Base-by-base conservation (phyloP, 108 stramenopile genomes). In the Cyclotella distinguenda region DNA sequence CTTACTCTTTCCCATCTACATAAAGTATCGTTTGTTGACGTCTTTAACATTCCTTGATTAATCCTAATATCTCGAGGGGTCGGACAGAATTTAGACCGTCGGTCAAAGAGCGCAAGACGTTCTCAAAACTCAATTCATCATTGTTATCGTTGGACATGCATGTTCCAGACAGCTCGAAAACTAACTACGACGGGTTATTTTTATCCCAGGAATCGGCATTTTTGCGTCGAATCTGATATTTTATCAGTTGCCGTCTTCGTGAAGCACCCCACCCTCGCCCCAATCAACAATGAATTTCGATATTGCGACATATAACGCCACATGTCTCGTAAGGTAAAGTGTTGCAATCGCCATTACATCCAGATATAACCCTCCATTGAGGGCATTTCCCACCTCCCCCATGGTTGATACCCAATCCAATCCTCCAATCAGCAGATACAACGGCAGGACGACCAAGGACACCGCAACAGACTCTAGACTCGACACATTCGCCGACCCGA, bases 381-480 rank as follows among this genome's bases (percentile, higher is more conserved):
- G 40, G 10, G 81, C 48, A 45, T 22, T 50, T 6, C 65, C 77
- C 43, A 83, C 52, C 6, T 85, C 77, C 13, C 68, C 62, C n/a
- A 87, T 46, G 31, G 85, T 82, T 12, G 80, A 78, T 7, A 91
- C 68, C 87, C 90, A 91, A 75, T 91, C 90, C 27, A 91, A 72
- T n/a, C 82, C 90, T n/a, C 87, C 87, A 21, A 91, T 44, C 11
- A 72, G 19, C 11, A 91, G 31, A 40, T 88, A 91, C 47, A 84
- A 60, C 9, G 82, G 74, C 23, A 87, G 32, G 5, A 87, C 60
- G 23, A 82, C 70, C 0, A 80, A 21, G 26, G 75, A 80, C 6
- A 83, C 65, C 6, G 77, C 82, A 3, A 80, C 61, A 10, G 69
- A 72, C 27, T 75, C 69, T 26, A 78, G 44, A 23, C 58, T 60